Percentiles rank a stretch among this genome's conserved stretches.
These are phyloP conservation scores for Cupressus sempervirens DNA, from an alignment of 75 land plant species.

Conservation along the genomic window DNA sequence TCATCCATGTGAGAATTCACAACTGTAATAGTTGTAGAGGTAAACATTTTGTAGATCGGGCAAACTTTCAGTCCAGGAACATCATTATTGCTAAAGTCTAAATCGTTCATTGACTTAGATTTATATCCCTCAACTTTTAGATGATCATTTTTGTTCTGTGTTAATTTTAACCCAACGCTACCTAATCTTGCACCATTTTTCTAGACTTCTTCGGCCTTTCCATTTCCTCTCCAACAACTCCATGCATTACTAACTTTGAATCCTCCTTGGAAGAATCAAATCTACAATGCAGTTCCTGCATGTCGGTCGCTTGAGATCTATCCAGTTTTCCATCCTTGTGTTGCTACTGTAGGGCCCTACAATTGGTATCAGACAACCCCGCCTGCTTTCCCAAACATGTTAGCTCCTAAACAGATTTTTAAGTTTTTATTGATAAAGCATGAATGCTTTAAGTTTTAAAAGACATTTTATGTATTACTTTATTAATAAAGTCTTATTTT, in stretches of 20 bases:
- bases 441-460: no score
- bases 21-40: slow-evolving; percentile 68
- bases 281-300: neutral
- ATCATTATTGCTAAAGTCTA: neutral
- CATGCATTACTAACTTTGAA: neutral
- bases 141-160: neutral
- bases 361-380: no score
- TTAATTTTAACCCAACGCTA: neutral
- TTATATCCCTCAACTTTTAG: neutral
- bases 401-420: no score
- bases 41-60: slow-evolving; percentile 69
- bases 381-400: no score
- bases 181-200: neutral
- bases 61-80: slow-evolving; percentile 38
- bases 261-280: neutral
- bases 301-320: neutral
- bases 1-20: slow-evolving; percentile 86
- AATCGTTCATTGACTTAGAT: neutral
- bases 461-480: no score
- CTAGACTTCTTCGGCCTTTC: neutral
- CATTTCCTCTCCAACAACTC: neutral
- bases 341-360: no score
- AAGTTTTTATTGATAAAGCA: no score
- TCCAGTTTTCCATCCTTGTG: neutral
- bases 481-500: no score